phyloP scores from a whole-genome alignment of 129 eudicot species.

The carrot (Daucus carota) region DH1_v3.0 NC_030384.2:35899501-35900000 shows the following conservation, averaged over 20 bases:
- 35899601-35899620: conserved; percentile 26
- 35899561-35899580: conserved; percentile 20
- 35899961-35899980: too few species aligned
- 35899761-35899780: not conserved
- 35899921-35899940: not conserved
- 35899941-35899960: too few species aligned
- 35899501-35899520: conserved; percentile 21
- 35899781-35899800: not conserved
- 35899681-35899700: not conserved
- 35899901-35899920: not conserved
- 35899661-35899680: not conserved
- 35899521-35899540: conserved; percentile 28
- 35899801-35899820: not conserved
- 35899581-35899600: conserved; percentile 24
- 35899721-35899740: not conserved
- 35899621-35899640: conserved; percentile 75
- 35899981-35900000: not conserved
- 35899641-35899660: conserved; percentile 85
- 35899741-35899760: not conserved
- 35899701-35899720: not conserved
- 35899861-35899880: not conserved
- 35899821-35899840: not conserved
- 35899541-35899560: conserved; percentile 18
- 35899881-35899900: not conserved
- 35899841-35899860: not conserved